Percentiles rank a stretch among this genome's conserved stretches.
These are phyloP conservation scores for Ensete glaucum DNA, from an alignment of 176 grass and related monocot species.

Conservation along the genomic window DNA sequence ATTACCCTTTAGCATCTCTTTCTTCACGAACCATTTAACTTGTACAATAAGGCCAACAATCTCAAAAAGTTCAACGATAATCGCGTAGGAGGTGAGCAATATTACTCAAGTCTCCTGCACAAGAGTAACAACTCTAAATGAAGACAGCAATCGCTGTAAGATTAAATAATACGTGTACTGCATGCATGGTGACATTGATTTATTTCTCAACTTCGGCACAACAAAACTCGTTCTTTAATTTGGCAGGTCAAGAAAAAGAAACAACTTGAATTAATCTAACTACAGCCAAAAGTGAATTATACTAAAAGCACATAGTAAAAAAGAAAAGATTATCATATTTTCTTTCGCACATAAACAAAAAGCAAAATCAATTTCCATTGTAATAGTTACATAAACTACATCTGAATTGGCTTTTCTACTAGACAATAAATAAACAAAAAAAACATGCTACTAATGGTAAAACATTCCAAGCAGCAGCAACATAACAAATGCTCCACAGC, in stretches of 20 bases:
- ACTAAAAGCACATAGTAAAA: not conserved
- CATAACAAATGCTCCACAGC: no score
- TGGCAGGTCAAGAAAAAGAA: no score
- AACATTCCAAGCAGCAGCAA: not conserved
- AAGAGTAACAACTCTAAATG: not conserved
- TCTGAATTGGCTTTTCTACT: not conserved
- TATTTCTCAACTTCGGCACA: not conserved
- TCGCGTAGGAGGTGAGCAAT: not conserved
- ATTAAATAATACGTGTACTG: not conserved
- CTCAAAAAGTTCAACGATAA: constrained; percentile 1
- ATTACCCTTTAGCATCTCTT: not conserved
- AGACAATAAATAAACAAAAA: not conserved
- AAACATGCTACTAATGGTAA: not conserved
- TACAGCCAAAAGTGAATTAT: not conserved
- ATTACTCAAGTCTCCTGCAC: not conserved
- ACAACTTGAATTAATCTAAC: no score
- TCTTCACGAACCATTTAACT: not conserved
- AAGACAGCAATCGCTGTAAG: not conserved
- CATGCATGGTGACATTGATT: not conserved
- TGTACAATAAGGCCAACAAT: not conserved
- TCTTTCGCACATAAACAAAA: not conserved
- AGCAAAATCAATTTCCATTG: not conserved
- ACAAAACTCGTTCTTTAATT: not conserved
- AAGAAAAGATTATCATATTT: not conserved
- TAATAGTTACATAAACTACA: not conserved